A percentile compares a stretch with the other conserved stretches of the same genome.
These are phyloP conservation scores for Ophiostoma australiae DNA, from an alignment of 2,329 filamentous ascomycete species.

Conservation along the genomic window DNA sequence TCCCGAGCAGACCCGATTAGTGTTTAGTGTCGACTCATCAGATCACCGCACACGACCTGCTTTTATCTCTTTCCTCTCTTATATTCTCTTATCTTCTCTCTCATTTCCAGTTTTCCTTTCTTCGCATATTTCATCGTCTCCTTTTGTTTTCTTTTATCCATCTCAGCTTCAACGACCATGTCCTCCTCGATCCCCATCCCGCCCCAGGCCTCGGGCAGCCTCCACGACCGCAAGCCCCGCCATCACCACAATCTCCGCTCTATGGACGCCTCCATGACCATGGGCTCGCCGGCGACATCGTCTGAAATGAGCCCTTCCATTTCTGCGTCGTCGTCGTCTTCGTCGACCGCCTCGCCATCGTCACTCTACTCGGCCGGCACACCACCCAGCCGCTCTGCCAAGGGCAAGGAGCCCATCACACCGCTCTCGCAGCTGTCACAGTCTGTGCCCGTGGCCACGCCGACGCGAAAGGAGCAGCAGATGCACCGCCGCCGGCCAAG, in stretches of 20 bases:
- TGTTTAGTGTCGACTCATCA: constrained; percentile 11
- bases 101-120: neutral
- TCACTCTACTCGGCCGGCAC: constrained; percentile 43
- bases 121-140: neutral
- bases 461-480: constrained; percentile 39
- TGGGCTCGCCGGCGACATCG: constrained; percentile 20
- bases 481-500: constrained; percentile 56
- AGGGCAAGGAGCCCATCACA: constrained; percentile 43
- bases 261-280: constrained; percentile 17
- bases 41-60: neutral
- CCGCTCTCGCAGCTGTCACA: constrained; percentile 28
- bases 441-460: constrained; percentile 38
- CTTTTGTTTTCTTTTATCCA: neutral
- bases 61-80: neutral
- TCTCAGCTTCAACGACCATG: constrained; percentile 40
- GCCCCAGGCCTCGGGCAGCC: constrained; percentile 31
- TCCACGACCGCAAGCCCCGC: constrained; percentile 24
- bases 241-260: constrained; percentile 24
- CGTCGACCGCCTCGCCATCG: constrained; percentile 37
- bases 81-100: neutral
- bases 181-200: constrained; percentile 69
- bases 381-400: constrained; percentile 50
- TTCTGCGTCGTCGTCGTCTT: constrained; percentile 41
- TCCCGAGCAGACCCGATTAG: constrained; percentile 14
- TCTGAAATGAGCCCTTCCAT: constrained; percentile 22